These are phyloP conservation scores for Guyanaporus albipodus DNA, from an alignment of 768 basidiomycete species.

Conservation along the genomic window DNA sequence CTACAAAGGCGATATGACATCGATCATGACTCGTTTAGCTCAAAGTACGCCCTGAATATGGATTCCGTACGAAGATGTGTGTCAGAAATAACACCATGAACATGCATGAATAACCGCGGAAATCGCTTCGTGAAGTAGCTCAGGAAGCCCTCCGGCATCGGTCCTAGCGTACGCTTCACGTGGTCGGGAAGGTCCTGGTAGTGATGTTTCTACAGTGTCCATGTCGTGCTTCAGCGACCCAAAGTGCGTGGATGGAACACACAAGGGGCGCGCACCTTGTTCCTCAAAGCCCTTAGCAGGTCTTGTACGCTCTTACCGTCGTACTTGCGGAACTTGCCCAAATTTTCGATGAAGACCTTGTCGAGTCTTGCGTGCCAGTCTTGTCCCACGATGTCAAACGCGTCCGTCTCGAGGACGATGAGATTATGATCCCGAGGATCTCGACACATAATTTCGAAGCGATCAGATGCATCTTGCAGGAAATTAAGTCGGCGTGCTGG, in stretches of 20 bases:
- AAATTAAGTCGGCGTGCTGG: constrained; percentile 80
- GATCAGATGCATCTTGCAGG: constrained; percentile 96
- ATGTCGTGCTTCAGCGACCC: constrained; percentile 8
- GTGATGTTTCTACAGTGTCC: constrained; percentile 81
- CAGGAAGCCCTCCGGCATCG: constrained; percentile 90
- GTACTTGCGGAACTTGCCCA: constrained; percentile 98
- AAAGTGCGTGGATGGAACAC: not conserved
- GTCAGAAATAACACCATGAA: constrained; percentile 74
- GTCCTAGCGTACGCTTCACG: constrained; percentile 82
- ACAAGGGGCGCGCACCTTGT: constrained; percentile 66
- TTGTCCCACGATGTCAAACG: constrained; percentile 69
- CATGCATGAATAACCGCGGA: constrained; percentile 88
- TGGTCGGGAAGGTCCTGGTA: constrained; percentile 95
- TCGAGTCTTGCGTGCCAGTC: constrained; percentile 91
- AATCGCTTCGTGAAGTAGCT: constrained; percentile 92
- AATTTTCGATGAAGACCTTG: constrained; percentile 85
- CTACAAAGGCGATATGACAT: not conserved
- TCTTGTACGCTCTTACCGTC: constrained; percentile 90
- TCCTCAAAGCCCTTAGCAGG: constrained; percentile 85
- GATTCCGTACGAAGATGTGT: constrained; percentile 76
- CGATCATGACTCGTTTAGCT: constrained; percentile 49
- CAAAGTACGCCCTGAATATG: constrained; percentile 90
- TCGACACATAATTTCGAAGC: constrained; percentile 96
- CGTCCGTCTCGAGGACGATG: constrained; percentile 67
- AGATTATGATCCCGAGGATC: constrained; percentile 82